These are phyloP conservation scores for Peronosclerospora sorghi DNA, from an alignment of 352 stramenopile genomes.

Conservation along the genomic window DNA sequence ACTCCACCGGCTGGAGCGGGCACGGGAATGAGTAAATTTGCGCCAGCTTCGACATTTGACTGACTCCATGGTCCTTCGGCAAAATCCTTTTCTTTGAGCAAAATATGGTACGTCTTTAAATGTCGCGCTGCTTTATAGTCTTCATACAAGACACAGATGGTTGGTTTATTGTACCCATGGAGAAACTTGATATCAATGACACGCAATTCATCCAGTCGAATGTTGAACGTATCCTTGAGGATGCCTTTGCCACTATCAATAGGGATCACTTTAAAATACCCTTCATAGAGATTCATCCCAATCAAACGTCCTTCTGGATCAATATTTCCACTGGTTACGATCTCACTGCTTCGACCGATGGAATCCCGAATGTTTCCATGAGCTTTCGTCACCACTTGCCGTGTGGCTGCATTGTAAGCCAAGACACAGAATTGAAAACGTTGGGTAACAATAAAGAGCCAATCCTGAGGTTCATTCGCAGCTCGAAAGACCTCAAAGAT, in stretches of 20 bases:
- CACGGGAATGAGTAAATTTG: conserved; percentile 83
- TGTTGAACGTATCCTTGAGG: conserved; percentile 85
- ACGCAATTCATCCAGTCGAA: conserved; percentile 86
- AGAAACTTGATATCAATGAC: conserved; percentile 92
- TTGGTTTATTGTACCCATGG: conserved; percentile 79
- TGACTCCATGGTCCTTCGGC: conserved; percentile 83
- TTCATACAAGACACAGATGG: conserved; percentile 88
- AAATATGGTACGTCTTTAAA: conserved; percentile 88
- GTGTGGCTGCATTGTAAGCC: conserved; percentile 55
- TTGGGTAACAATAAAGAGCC: conserved; percentile 84
- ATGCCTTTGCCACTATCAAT: conserved; percentile 74
- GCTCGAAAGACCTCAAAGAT: conserved; percentile 82
- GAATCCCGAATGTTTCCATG: conserved; percentile 80
- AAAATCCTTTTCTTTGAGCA: conserved; percentile 86
- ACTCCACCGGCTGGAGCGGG: conserved; percentile 75
- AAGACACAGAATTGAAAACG: conserved; percentile 87
- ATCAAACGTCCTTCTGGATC: conserved; percentile 78
- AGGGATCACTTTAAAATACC: conserved; percentile 85
- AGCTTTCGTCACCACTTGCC: conserved; percentile 75
- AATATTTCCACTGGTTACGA: conserved; percentile 83
- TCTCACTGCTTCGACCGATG: conserved; percentile 81
- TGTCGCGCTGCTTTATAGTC: conserved; percentile 84
- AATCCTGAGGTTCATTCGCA: conserved; percentile 63
- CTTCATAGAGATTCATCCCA: conserved; percentile 88
- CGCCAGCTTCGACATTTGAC: conserved; percentile 79